Percentiles rank a stretch among this genome's conserved stretches.
Evolutionary conservation across 441 rosid species (phyloP).

Genomic region (Pelargonium hybrid): DNA sequence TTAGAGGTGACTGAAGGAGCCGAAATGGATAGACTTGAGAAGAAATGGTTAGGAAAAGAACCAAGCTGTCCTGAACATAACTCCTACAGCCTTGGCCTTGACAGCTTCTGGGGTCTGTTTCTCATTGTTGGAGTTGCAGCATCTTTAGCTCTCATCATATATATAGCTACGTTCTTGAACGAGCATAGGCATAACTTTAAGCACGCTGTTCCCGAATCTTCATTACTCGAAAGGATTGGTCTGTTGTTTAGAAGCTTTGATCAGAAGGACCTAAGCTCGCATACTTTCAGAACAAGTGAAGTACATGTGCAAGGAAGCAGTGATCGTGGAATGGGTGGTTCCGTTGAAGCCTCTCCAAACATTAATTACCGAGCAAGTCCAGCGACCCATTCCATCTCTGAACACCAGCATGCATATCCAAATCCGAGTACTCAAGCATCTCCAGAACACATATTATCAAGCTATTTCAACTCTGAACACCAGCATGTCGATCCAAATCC

Average conservation of each 20-base stretch:
- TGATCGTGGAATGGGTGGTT: background rate
- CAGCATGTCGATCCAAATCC: too few relatives aligned
- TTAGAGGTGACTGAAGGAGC: slow-evolving; percentile 44
- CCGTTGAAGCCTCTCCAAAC: slow-evolving; percentile 9
- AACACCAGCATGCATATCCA: background rate
- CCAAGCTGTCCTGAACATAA: slow-evolving; percentile 26
- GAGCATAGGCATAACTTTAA: slow-evolving; percentile 16
- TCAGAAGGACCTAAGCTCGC: slow-evolving; percentile 27
- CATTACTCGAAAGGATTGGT: slow-evolving; percentile 19
- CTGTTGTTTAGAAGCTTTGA: slow-evolving; percentile 19
- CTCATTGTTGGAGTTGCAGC: slow-evolving; percentile 32
- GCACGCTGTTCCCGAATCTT: slow-evolving; percentile 4
- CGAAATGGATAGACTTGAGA: slow-evolving; percentile 29
- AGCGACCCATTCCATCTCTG: slow-evolving; percentile 16
- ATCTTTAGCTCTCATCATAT: slow-evolving; percentile 29
- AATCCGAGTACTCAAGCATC: slow-evolving; percentile 6
- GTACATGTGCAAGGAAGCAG: background rate
- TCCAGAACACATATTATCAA: background rate
- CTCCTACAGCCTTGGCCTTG: slow-evolving; percentile 35
- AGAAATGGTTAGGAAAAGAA: slow-evolving; percentile 29
- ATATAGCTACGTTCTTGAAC: slow-evolving; percentile 21
- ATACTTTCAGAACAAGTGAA: slow-evolving; percentile 19
- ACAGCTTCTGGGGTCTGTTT: slow-evolving; percentile 54
- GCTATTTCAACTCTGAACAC: too few relatives aligned
- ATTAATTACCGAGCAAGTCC: slow-evolving; percentile 17